phyloP scores from a whole-genome alignment of 129 eudicot species.

The Flaveria ramosissima region DNA sequence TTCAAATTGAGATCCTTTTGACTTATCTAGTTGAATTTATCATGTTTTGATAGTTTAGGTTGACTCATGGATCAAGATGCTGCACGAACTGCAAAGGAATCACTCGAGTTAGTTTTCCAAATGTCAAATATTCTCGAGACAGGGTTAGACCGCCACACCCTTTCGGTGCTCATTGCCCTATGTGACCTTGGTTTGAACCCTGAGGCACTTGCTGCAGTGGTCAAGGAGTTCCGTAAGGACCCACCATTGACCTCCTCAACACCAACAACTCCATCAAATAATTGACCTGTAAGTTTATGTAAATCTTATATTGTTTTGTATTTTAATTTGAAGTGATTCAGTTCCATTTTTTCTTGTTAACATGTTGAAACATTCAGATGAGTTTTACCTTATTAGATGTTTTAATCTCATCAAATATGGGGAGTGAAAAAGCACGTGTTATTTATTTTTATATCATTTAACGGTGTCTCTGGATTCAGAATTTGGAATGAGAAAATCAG shows the following conservation, averaged over 20 bases:
- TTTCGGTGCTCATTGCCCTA: slow-evolving; percentile 77
- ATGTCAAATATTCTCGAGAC: slow-evolving; percentile 87
- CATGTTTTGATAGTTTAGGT: neutral
- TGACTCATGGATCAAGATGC: slow-evolving; percentile 59
- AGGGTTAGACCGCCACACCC: slow-evolving; percentile 80
- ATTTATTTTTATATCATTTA: too few species aligned
- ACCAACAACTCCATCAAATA: slow-evolving; percentile 6
- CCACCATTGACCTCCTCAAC: slow-evolving; percentile 32
- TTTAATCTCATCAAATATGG: too few species aligned
- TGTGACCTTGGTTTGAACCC: slow-evolving; percentile 79
- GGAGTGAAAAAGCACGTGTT: too few species aligned
- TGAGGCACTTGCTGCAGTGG: slow-evolving; percentile 75
- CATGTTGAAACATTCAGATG: neutral
- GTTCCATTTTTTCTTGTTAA: neutral
- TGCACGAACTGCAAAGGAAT: slow-evolving; percentile 69
- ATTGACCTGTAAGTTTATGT: slow-evolving; percentile 15
- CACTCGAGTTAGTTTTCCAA: slow-evolving; percentile 73
- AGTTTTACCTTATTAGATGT: neutral
- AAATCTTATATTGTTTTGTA: slow-evolving; percentile 12
- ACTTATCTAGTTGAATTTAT: too few species aligned
- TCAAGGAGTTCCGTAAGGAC: slow-evolving; percentile 64
- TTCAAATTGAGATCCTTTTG: too few species aligned
- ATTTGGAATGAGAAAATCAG: too few species aligned
- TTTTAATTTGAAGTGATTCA: neutral
- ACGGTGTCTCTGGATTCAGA: too few species aligned